Conservation (phyloP, 495 filamentous ascomycete species). For the Penicillium arizonense region DNA sequence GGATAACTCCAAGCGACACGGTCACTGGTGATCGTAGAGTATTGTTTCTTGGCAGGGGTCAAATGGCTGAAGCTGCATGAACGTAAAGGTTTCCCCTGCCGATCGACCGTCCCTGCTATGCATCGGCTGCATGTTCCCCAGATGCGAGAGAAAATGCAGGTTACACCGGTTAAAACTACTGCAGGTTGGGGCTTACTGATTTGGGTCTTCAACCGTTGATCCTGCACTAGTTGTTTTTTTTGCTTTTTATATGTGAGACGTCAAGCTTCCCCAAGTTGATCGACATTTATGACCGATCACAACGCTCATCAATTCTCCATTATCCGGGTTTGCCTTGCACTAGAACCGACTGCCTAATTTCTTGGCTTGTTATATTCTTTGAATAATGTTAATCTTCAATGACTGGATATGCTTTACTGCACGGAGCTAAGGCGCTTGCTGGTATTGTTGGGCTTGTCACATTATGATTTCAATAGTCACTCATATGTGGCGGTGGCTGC, state of each 20-base stretch:
- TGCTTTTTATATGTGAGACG: slow-evolving; percentile 1
- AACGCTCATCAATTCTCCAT: background rate
- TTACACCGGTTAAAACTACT: background rate
- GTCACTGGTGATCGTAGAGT: slow-evolving; percentile 1
- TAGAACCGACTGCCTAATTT: too few relatives aligned
- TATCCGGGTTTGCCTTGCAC: too few relatives aligned
- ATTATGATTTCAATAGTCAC: background rate
- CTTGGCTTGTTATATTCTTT: too few relatives aligned
- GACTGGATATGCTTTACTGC: background rate
- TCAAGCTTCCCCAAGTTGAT: background rate
- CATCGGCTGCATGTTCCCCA: background rate
- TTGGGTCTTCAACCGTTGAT: background rate
- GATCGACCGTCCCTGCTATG: background rate
- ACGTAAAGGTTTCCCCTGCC: background rate
- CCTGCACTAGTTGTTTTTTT: background rate
- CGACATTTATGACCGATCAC: background rate
- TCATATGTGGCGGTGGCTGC: background rate
- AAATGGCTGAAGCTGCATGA: background rate
- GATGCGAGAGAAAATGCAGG: background rate
- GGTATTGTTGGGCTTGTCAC: background rate
- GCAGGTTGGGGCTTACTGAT: background rate
- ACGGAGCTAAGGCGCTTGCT: background rate
- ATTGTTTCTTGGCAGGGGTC: slow-evolving; percentile 1
- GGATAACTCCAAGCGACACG: slow-evolving; percentile 1
- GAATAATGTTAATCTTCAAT: background rate